Evolutionary conservation across 1,284 basidiomycete genomes (phyloP), one percentile per base, ranked within the genome.

Genomic region (Naganishia albida): DNA sequence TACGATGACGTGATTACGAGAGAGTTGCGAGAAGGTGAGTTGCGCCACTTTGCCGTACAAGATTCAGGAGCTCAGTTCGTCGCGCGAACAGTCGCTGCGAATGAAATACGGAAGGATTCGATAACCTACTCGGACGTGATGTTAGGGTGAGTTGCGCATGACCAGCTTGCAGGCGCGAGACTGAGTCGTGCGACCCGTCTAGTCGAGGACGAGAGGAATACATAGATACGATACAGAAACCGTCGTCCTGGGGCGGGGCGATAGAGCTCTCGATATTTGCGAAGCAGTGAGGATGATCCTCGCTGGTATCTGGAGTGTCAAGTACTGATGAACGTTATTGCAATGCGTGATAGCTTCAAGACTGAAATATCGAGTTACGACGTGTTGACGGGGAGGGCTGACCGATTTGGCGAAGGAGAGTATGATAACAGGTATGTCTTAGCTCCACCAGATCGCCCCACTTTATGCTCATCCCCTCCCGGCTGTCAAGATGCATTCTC

Each of bases 311-410:
- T 10, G 34, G 4, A 6, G 6, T 34, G 6, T 34, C 10, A 34
- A 4, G 34, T 34, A 6, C 34, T 34, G 4, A 34, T 34, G 6
- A 10, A 34, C 10, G 34, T 34, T 10, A 34, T 34, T 10, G 10
- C 34, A 4, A 34, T 34, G 34, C 34, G 15, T 10, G 13, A 28
- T 67, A 78, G 77, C 75, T 95, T 88, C 75, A 78, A 81, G 40
- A 88, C 89, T 0, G 93, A 95, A 77, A 95, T 97, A 52, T 85
- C 86, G 7, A 92, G 89, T 62, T 84, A 96, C 63, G 93, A 97
- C 74, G 90, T 97, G 54, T 89, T 93, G 74, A 91, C 90, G 0
- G 93, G 93, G 0, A 85, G 93, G n/a, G 84, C 92, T 67, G 91
- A 95, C 78, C 84, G 83, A 18, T 95, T 95, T 73, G 82, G 86